Conservation (phyloP, 192 early-diverging fungal species). For the Backusella circina region DNA sequence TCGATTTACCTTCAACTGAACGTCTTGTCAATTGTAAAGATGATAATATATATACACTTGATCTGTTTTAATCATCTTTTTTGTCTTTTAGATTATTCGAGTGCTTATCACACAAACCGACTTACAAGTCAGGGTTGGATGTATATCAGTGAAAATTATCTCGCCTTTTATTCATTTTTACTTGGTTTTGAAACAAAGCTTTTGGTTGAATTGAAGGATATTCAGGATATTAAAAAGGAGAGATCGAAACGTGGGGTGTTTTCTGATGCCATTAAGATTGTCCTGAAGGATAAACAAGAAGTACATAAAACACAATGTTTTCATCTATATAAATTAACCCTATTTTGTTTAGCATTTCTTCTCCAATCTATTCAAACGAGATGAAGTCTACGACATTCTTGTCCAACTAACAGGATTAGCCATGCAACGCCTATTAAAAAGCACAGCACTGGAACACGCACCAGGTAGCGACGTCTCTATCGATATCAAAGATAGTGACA, state of each 20-base stretch:
- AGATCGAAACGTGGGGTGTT: constrained; percentile 91
- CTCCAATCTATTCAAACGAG: constrained; percentile 91
- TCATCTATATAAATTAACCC: no score
- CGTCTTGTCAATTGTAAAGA: constrained; percentile 83
- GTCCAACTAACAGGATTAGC: constrained; percentile 75
- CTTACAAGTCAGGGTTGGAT: constrained; percentile 85
- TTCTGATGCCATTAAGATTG: constrained; percentile 84
- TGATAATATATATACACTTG: no score
- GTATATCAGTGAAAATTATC: constrained; percentile 89
- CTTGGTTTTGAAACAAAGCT: constrained; percentile 93
- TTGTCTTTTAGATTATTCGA: constrained; percentile 74
- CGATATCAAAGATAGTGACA: not conserved
- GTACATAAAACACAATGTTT: constrained; percentile 41
- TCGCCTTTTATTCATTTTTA: constrained; percentile 95
- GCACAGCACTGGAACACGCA: constrained; percentile 66
- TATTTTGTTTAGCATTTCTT: constrained; percentile 68
- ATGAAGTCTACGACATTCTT: constrained; percentile 79
- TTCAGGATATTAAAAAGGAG: constrained; percentile 85
- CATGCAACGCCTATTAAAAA: constrained; percentile 76
- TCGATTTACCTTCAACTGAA: constrained; percentile 77
- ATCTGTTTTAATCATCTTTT: not conserved
- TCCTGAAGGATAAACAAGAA: constrained; percentile 75
- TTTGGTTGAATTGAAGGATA: constrained; percentile 87
- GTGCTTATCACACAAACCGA: constrained; percentile 70
- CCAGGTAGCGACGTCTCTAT: constrained; percentile 35